phyloP scores from a whole-genome alignment of 2,329 filamentous ascomycete species.

The Talaromyces verruculosus region DNA sequence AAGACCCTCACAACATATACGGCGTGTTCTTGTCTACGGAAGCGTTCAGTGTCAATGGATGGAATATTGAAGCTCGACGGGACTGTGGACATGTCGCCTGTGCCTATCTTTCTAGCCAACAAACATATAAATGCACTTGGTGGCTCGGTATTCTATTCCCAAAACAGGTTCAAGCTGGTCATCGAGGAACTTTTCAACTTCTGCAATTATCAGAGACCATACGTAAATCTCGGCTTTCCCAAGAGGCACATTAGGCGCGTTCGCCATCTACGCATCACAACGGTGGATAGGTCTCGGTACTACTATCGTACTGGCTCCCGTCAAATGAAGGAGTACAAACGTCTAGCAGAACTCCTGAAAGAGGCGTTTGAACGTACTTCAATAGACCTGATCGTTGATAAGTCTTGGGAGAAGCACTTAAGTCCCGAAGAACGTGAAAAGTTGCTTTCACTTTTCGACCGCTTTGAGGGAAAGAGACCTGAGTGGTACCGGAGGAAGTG shows the following conservation, averaged over 20 bases:
- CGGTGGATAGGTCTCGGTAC: neutral
- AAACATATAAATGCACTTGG: neutral
- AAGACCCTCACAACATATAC: neutral
- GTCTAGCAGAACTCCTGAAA: neutral
- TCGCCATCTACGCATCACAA: neutral
- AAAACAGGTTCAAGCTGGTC: neutral
- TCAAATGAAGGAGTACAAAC: neutral
- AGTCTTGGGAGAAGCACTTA: neutral
- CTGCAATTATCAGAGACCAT: neutral
- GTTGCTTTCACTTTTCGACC: neutral
- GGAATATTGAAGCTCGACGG: neutral
- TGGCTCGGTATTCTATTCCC: neutral
- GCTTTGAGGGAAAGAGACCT: neutral
- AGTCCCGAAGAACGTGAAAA: neutral
- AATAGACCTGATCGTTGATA: neutral
- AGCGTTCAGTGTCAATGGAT: neutral
- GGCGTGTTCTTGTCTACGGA: neutral
- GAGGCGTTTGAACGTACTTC: neutral
- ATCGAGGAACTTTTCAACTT: neutral
- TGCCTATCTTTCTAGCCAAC: neutral
- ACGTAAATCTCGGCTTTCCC: neutral
- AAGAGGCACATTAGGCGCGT: neutral
- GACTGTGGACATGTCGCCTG: neutral
- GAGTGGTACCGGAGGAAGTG: neutral
- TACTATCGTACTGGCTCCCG: too few species aligned